Evolutionary conservation across 1,284 basidiomycete genomes (phyloP), one percentile per base, ranked within the genome.

Genomic region (Cryptococcus sp.): DNA sequence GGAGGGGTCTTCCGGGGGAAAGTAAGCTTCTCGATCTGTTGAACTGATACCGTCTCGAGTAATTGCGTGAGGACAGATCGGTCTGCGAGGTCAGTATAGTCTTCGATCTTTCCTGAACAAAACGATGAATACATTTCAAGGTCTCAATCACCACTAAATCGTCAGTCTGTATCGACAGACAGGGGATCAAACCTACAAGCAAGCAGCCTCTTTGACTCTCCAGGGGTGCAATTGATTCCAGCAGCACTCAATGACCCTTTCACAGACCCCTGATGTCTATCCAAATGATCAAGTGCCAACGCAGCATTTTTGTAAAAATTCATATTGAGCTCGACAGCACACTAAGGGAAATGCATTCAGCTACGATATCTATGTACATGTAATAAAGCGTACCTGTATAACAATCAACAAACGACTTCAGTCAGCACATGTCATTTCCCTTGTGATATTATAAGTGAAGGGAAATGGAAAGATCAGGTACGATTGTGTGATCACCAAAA

Each of bases 251-350:
- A 52, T 21, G 71, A 73, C 7, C 71, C 69, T 52, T 73, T 73
- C 69, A 96, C 86, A 7, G 88, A 91, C 13, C 90, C 90, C 73
- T 88, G 81, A 72, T 87, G 89, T 48, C 83, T 81, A 69, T 92
- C 87, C 52, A 96, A 80, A 60, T 84, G 84, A 69, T 93, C 89
- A 64, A 96, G 79, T 4, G 85, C 82, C 63, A 83, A 80, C 55
- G 86, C 86, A 57, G 88, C 88, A 68, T 87, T 85, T 76, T 90
- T 90, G 78, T 93, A 94, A 76, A 93, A 91, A 78, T 92, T 91
- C 90, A 93, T 93, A 4, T n/a, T 25, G 13, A 21, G 23, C 14
- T 11, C 21, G 5, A 5, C 45, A 34, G 16, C 32, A 34, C 32
- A 34, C n/a, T 22, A 28, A 46, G 24, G 23, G 19, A 16, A 5